Evolutionary conservation across 768 basidiomycete genomes (phyloP).

Genomic region (Naganishia vishniacii): DNA sequence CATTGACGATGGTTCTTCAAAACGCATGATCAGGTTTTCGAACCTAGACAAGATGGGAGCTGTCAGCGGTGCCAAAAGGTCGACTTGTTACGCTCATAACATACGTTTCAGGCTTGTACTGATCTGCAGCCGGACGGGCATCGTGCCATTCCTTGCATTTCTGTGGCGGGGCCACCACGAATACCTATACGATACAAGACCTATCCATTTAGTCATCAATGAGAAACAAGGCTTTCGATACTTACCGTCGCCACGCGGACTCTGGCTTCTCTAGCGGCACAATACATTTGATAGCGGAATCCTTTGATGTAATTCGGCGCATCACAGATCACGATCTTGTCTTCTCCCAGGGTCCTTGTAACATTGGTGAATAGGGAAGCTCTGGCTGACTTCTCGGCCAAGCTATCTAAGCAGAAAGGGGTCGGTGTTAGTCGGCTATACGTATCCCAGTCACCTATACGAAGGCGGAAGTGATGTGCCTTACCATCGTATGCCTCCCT

Average conservation of each 20-base stretch:
- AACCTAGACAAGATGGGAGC: conserved; percentile 57
- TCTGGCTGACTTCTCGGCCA: conserved; percentile 80
- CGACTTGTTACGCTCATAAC: no score
- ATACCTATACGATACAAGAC: conserved; percentile 45
- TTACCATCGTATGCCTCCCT: conserved; percentile 70
- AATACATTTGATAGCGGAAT: conserved; percentile 96
- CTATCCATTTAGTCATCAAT: not conserved
- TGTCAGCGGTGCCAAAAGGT: no score
- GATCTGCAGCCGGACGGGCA: conserved; percentile 52
- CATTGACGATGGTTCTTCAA: conserved; percentile 95
- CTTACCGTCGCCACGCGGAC: conserved; percentile 79
- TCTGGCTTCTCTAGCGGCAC: conserved; percentile 81
- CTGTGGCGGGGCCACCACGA: conserved; percentile 56
- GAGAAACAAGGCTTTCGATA: conserved; percentile 24
- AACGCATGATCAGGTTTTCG: conserved; percentile 78
- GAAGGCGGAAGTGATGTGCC: conserved; percentile 27
- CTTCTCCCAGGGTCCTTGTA: conserved; percentile 64
- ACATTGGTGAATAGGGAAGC: conserved; percentile 75
- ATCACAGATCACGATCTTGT: conserved; percentile 82
- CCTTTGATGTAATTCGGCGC: conserved; percentile 97
- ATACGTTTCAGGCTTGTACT: conserved; percentile 71
- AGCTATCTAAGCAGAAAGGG: conserved; percentile 57
- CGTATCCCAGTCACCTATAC: no score
- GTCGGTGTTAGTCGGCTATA: not conserved
- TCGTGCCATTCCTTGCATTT: conserved; percentile 72